A percentile compares a stretch with the other conserved stretches of the same genome.
These are phyloP conservation scores for Solanum tacnaense DNA, from an alignment of 257 asterid genomes.

Conservation along the genomic window DNA sequence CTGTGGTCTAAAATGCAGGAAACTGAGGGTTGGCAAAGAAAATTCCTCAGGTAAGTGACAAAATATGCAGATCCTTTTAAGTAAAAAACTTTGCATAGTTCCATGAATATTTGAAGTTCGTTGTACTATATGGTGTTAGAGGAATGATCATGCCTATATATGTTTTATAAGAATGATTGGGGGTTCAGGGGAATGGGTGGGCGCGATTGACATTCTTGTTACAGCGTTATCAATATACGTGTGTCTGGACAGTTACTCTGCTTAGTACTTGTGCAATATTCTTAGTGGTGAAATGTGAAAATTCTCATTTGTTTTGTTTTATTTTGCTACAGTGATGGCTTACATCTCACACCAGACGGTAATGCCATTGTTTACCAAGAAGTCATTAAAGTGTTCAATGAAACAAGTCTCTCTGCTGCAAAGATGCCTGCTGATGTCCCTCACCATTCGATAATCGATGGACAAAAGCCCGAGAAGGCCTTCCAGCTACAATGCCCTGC, in stretches of 20 bases:
- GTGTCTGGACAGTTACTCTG: not conserved
- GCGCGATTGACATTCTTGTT: not conserved
- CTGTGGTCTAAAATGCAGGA: constrained; percentile 96
- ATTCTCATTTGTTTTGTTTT: not conserved
- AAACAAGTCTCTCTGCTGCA: constrained; percentile 39
- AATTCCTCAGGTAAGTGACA: constrained; percentile 30
- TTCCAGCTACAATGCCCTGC: constrained; percentile 36
- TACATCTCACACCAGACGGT: constrained; percentile 79
- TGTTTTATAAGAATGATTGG: not conserved
- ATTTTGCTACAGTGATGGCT: constrained; percentile 58
- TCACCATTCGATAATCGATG: constrained; percentile 56
- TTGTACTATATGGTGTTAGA: not conserved
- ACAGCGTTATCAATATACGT: not conserved
- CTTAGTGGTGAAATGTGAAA: not conserved
- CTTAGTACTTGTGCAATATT: not conserved
- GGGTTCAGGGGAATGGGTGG: not conserved
- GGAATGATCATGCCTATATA: not conserved
- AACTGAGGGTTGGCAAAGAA: constrained; percentile 66
- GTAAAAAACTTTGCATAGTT: not conserved
- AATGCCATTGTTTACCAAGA: constrained; percentile 52
- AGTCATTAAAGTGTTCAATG: constrained; percentile 41
- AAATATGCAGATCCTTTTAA: not conserved
- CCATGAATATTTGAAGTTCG: not conserved
- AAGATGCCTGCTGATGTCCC: constrained; percentile 67
- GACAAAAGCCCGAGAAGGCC: constrained; percentile 45